Conservation (phyloP, 2,329 filamentous ascomycete species). For the Herpotrichia juniperi region DNA sequence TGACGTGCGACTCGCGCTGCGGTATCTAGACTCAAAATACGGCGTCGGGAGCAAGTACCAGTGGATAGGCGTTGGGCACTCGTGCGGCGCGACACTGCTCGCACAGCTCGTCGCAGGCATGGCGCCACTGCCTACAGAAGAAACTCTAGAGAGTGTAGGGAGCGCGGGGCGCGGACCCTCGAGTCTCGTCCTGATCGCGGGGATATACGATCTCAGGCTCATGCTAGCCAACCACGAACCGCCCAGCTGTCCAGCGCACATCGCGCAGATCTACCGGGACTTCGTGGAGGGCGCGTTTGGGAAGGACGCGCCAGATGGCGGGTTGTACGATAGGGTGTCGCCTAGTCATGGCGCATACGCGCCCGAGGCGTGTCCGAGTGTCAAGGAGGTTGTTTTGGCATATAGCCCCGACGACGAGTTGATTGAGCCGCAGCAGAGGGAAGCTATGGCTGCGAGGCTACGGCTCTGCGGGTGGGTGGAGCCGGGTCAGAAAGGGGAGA, state of each 20-base stretch:
- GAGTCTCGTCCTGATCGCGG: constrained; percentile 65
- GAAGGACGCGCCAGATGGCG: constrained; percentile 48
- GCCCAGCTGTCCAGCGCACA: constrained; percentile 20
- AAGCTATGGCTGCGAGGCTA: constrained; percentile 60
- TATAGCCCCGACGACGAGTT: constrained; percentile 57
- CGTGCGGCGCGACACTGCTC: constrained; percentile 67
- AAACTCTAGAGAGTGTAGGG: not conserved
- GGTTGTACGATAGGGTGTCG: constrained; percentile 2
- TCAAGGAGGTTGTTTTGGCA: constrained; percentile 47
- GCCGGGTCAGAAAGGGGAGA: constrained; percentile 29
- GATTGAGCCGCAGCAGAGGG: constrained; percentile 62
- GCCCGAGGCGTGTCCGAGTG: constrained; percentile 18
- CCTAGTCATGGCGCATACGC: not conserved
- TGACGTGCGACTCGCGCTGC: constrained; percentile 61
- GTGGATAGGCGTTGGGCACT: constrained; percentile 68
- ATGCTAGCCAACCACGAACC: constrained; percentile 55
- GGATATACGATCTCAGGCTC: constrained; percentile 69
- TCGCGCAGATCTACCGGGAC: constrained; percentile 59
- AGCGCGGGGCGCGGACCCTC: not conserved
- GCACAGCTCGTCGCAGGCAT: constrained; percentile 57
- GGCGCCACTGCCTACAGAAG: constrained; percentile 3
- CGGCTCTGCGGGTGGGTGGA: constrained; percentile 49
- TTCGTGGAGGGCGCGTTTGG: constrained; percentile 70
- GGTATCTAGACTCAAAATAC: constrained; percentile 56
- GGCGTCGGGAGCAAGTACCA: constrained; percentile 38